Base-by-base conservation (phyloP, 2,329 filamentous ascomycete species). In the Aschersonia sp. region DNA sequence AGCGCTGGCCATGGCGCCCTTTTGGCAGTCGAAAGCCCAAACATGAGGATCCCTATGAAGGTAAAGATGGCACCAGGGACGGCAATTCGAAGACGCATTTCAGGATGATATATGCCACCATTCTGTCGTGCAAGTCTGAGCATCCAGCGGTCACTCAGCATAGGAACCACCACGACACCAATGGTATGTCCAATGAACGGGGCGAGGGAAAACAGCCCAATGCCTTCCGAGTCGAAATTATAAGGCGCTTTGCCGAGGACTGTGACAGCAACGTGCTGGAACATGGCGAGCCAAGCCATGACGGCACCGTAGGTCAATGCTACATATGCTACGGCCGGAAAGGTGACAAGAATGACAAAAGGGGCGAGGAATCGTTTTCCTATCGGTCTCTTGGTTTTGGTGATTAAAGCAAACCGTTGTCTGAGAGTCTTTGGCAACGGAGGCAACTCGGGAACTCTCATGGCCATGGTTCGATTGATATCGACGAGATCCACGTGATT, bases 51-150 rank as follows among this genome's bases (percentile, higher is more conserved):
- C 0, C 66, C 64, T 0, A 55, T 59, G 6, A 59, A 54, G 45
- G 60, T 54, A 0, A 58, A 41, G 4, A 66, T 14, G 0, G 59
- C 58, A 1, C 59, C 56, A 4, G 57, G 49, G 5, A 58, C 45
- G 0, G 55, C 48, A 10, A 52, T 51, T 41, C 56, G 68, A 5
- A 70, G 51, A 2, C 67, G 59, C 60, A 68, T 69, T 46, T 70
- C 67, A 0, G 67, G 65, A 50, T 70, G 66, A 45, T 65, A 68
- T 10, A 65, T 59, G 6, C 66, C 66, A 2, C 58, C 57, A 6
- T 68, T 67, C 1, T 60, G 55, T 14, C 55, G 57, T 0, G 67
- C 55, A 10, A 66, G 57, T 45, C 56, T 58, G 6, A 66, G 35
- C 35, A 68, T 64, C 0, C 58, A 61, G 51, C 56, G 56, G 48